Evolutionary conservation across 495 filamentous ascomycete genomes (phyloP), one percentile per base, ranked within the genome.

Genomic region (Pseudomonodictys pantanalensis): DNA sequence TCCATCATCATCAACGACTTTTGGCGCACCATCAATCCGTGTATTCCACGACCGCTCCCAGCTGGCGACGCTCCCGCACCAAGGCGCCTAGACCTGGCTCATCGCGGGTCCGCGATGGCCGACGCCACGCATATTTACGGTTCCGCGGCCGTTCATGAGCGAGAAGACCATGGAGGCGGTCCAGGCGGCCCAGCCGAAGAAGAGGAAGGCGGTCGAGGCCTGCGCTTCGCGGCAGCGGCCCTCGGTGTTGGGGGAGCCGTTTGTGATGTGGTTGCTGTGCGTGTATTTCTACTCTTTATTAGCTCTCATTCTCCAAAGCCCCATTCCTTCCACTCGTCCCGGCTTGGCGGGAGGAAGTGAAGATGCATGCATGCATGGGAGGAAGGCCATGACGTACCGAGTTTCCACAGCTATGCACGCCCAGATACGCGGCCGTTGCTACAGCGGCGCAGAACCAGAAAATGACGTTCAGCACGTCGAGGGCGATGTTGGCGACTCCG

Each of bases 171-270:
- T 58, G 2, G 83, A 83, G 17, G 71, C 81, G 54, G 76, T 73
- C 68, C 78, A 90, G 0, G 82, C 69, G 18, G 77, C 81, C 76
- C 86, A 88, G 51, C 76, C 81, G 72, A 90, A 88, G 83, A 83
- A 90, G 58, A 88, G 77, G 78, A 90, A 90, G 0, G 86, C 85
- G 30, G 72, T 77, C 3, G 79, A 74, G 4, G 86, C 86, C 73
- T 89, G 85, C 8, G 84, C 81, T 69, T 90, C 85, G 38, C 76
- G 83, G 72, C 86, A 90, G 63, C 84, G 79, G 72, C 84, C 83
- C 10, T 56, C 24, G 23, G 63, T 72, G 68, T 86, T 70, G 58
- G 53, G 12, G 0, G 83, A 78, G 66, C 85, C 83, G 62, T 83
- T 81, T 58, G 81, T 85, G 66, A 87, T 78, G 45, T 72, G 67